Conservation (phyloP, 2,329 filamentous ascomycete genomes). For the Alternaria atra region DNA sequence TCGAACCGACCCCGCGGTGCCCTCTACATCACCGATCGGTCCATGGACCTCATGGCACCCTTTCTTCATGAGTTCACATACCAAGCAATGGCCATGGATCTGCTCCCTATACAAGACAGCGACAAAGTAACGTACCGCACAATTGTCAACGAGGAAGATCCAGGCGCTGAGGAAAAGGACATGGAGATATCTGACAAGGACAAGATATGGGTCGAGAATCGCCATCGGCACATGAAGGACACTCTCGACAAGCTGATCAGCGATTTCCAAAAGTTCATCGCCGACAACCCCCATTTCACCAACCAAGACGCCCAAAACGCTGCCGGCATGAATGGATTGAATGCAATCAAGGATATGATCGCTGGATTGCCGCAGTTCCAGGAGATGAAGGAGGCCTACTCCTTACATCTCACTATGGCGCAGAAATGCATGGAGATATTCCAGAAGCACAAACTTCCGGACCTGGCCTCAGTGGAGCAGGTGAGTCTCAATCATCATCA, state of each 20-base stretch:
- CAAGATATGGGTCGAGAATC: constrained; percentile 92
- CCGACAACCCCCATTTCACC: constrained; percentile 91
- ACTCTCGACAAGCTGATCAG: constrained; percentile 91
- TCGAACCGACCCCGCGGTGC: constrained; percentile 80
- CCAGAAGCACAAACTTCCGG: constrained; percentile 81
- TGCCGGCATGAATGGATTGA: constrained; percentile 84
- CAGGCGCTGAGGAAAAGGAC: constrained; percentile 80
- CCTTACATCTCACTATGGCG: constrained; percentile 93
- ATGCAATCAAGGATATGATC: constrained; percentile 96
- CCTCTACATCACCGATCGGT: constrained; percentile 86
- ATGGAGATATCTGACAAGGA: constrained; percentile 92
- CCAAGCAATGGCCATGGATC: constrained; percentile 96
- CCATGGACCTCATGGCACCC: constrained; percentile 90
- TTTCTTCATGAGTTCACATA: constrained; percentile 97
- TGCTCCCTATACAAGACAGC: constrained; percentile 85
- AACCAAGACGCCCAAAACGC: constrained; percentile 73
- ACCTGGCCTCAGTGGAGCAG: constrained; percentile 89
- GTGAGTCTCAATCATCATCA: constrained; percentile 42
- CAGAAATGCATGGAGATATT: constrained; percentile 97
- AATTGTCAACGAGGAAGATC: constrained; percentile 75
- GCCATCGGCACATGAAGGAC: constrained; percentile 97
- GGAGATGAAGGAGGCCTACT: constrained; percentile 94
- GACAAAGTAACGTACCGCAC: constrained; percentile 90
- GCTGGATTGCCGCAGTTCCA: constrained; percentile 93
- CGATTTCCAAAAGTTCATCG: constrained; percentile 91